phyloP scores from a whole-genome alignment of 2,329 filamentous ascomycete genomes.

The Colletotrichum cordylinicola region DNA sequence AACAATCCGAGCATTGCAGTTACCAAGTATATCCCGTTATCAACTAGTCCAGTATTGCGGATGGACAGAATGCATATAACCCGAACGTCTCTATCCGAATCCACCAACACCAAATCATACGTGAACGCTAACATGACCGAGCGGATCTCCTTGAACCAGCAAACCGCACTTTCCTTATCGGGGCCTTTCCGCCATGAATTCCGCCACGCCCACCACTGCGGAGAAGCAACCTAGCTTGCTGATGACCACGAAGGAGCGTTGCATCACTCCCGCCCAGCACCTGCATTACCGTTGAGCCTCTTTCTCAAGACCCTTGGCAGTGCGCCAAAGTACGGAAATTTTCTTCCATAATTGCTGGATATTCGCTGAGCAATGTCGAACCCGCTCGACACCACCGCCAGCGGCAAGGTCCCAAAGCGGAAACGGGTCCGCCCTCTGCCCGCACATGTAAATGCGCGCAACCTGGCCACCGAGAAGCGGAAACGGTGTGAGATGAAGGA shows the following conservation, averaged over 20 bases:
- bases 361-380: not conserved
- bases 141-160: not conserved
- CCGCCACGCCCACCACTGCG: not conserved
- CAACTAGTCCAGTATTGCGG: no score
- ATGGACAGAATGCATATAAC: not conserved
- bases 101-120: not conserved
- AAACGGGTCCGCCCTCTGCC: not conserved
- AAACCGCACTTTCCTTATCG: not conserved
- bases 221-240: not conserved
- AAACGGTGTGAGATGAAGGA: not conserved
- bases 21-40: not conserved
- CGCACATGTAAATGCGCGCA: not conserved
- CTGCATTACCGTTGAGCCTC: not conserved
- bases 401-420: not conserved
- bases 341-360: not conserved
- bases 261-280: not conserved
- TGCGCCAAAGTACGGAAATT: not conserved
- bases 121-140: not conserved
- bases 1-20: rapidly evolving
- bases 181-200: not conserved
- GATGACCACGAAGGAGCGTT: not conserved
- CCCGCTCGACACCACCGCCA: not conserved
- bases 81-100: not conserved
- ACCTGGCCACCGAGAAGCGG: not conserved
- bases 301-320: not conserved